phyloP scores from a whole-genome alignment of 495 filamentous ascomycete genomes.

The Xylaria scruposa region DNA sequence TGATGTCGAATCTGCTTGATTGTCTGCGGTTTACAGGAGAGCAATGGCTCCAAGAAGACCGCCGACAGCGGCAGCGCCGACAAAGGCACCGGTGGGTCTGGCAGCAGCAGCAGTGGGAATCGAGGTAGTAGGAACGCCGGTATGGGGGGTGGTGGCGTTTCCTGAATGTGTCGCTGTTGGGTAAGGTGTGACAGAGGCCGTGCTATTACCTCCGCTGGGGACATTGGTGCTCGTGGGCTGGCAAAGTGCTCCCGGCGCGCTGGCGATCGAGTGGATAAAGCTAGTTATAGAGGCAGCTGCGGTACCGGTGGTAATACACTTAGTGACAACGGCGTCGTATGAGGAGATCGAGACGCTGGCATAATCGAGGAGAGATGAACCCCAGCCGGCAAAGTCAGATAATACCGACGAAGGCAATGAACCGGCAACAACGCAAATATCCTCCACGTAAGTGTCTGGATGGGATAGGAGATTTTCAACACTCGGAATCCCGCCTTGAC shows the following conservation, averaged over 20 bases:
- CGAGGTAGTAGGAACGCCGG: background rate
- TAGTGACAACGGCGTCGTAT: conserved; percentile 14
- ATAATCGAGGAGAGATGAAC: background rate
- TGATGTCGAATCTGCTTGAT: background rate
- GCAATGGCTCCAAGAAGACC: conserved; percentile 7
- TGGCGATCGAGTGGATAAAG: conserved; percentile 18
- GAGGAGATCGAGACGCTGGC: conserved; percentile 3
- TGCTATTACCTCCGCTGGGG: conserved; percentile 5
- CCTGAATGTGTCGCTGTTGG: conserved; percentile 11
- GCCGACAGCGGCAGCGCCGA: background rate
- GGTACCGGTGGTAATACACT: conserved; percentile 2
- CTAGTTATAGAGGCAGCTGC: conserved; percentile 14
- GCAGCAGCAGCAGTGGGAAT: conserved; percentile 13
- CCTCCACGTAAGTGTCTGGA: background rate
- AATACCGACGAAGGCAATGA: background rate
- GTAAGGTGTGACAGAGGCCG: background rate
- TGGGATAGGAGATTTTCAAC: background rate
- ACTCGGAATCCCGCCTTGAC: background rate
- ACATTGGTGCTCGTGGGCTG: background rate
- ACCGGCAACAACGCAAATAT: background rate
- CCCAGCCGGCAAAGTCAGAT: background rate
- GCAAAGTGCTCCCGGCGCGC: conserved; percentile 1
- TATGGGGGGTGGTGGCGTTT: conserved; percentile 2
- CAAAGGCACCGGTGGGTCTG: conserved; percentile 3
- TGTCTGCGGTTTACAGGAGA: conserved; percentile 1